Evolutionary conservation across 176 grass and related monocot species (phyloP).

Genomic region (Triticum turgidum): DNA sequence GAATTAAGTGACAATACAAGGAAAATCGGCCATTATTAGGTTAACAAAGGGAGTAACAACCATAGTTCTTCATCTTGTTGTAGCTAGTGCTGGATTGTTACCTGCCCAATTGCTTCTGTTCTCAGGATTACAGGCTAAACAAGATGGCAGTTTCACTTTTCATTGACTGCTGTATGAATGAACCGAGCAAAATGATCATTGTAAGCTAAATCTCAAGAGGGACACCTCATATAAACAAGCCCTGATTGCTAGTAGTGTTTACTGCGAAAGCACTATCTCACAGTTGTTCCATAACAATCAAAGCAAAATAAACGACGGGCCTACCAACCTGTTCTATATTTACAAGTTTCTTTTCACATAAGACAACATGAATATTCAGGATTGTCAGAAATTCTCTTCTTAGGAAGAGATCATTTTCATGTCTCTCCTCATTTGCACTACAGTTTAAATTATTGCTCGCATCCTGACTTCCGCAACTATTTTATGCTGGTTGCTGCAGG

Average conservation of each 20-base stretch:
- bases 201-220: background rate
- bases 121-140: background rate
- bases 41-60: too few species aligned
- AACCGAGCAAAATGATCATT: background rate
- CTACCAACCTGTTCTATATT: background rate
- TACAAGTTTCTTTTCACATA: background rate
- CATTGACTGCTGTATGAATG: background rate
- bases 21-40: background rate
- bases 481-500: conserved; percentile 4
- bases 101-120: background rate
- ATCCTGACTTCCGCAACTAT: background rate
- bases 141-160: background rate
- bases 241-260: too few species aligned
- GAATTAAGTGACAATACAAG: background rate
- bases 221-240: background rate
- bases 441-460: background rate
- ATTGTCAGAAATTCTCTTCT: background rate
- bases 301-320: background rate
- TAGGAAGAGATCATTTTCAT: background rate
- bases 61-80: background rate
- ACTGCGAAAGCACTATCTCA: background rate
- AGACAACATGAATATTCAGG: background rate
- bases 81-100: background rate
- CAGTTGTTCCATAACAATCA: background rate
- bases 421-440: background rate